Percentiles rank a stretch among this genome's conserved stretches.
These are phyloP conservation scores for Syzygium grande DNA, from an alignment of 345 rosid genomes.

Conservation along the genomic window DNA sequence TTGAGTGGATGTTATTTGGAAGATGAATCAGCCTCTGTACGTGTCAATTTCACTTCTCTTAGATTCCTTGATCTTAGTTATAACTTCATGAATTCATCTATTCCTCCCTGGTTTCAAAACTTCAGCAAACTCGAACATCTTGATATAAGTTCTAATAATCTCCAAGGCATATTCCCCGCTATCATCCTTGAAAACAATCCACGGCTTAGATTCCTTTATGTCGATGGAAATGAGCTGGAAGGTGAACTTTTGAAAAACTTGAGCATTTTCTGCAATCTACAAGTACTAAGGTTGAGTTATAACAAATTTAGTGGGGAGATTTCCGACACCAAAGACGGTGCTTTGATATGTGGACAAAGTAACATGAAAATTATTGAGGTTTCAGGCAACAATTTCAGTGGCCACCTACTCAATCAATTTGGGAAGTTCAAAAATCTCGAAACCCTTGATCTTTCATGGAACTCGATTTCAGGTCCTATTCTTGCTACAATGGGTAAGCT, in stretches of 20 bases:
- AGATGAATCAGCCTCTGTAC: not conserved
- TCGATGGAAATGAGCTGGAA: rapidly evolving
- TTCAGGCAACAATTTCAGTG: not conserved
- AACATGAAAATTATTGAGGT: too few species aligned
- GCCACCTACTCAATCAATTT: constrained; percentile 9
- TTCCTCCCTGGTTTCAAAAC: not conserved
- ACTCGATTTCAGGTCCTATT: constrained; percentile 18
- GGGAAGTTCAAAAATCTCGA: not conserved
- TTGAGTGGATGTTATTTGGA: not conserved
- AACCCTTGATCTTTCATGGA: not conserved
- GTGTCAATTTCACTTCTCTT: not conserved
- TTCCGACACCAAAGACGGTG: not conserved
- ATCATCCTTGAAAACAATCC: not conserved
- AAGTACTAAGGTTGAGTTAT: too few species aligned
- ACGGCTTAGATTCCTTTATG: not conserved
- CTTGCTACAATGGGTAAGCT: constrained; percentile 4
- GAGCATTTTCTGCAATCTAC: too few species aligned
- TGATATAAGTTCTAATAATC: not conserved
- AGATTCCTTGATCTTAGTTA: not conserved
- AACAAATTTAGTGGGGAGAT: too few species aligned
- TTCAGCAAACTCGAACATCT: not conserved
- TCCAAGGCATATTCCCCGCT: not conserved
- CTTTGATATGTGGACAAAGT: too few species aligned
- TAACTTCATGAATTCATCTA: not conserved
- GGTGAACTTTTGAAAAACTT: not conserved